Conservation (phyloP, 73 alveolate genomes). For the Tetrahymena elliotti region DNA sequence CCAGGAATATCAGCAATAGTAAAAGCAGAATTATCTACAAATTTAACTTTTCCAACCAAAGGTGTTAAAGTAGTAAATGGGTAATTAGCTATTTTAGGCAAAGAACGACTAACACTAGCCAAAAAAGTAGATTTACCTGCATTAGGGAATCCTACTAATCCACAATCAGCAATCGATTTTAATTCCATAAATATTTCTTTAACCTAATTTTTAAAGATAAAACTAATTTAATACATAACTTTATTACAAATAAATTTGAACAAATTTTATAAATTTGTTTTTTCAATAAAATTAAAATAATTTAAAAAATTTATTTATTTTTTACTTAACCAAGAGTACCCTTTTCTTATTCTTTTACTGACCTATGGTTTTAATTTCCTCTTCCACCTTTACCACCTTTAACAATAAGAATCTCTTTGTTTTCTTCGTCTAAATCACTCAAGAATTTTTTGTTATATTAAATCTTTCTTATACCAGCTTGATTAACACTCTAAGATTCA, state of each 20-base stretch:
- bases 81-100: constrained; percentile 93
- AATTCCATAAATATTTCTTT: constrained; percentile 62
- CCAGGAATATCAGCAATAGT: constrained; percentile 94
- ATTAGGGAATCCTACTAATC: constrained; percentile 94
- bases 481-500: neutral
- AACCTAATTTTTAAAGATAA: constrained; percentile 10
- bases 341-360: constrained; percentile 30
- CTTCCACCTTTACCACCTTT: constrained; percentile 76
- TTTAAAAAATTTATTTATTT: neutral
- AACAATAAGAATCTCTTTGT: constrained; percentile 46
- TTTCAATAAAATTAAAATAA: neutral
- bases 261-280: too few species aligned
- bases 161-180: constrained; percentile 87
- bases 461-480: neutral
- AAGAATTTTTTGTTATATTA: constrained; percentile 31
- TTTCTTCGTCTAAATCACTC: constrained; percentile 51
- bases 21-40: constrained; percentile 67
- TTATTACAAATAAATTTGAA: neutral
- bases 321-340: constrained; percentile 54
- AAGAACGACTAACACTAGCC: constrained; percentile 78
- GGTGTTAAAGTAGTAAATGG: constrained; percentile 97
- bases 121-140: constrained; percentile 92
- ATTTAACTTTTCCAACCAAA: constrained; percentile 61
- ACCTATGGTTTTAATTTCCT: constrained; percentile 35
- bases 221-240: neutral